Evolutionary conservation across 2,329 filamentous ascomycete species (phyloP).

Genomic region (Reticulascus tulasneorum): DNA sequence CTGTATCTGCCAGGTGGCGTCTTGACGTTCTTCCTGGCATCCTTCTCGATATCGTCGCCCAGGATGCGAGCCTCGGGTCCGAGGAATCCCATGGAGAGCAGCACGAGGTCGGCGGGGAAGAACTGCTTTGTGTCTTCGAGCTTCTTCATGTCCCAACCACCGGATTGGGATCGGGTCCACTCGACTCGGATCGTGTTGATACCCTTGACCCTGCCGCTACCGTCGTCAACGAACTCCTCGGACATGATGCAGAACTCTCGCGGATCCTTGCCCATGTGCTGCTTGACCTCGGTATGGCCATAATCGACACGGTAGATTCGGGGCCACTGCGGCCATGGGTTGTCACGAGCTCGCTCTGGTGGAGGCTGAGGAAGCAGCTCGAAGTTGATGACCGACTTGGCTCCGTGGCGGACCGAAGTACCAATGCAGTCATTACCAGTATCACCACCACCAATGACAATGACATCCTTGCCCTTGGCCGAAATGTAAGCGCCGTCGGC

Average conservation of each 20-base stretch:
- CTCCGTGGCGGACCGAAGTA: slow-evolving; percentile 90
- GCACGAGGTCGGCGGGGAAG: slow-evolving; percentile 92
- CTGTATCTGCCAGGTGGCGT: slow-evolving; percentile 81
- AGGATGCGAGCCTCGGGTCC: slow-evolving; percentile 87
- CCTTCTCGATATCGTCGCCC: slow-evolving; percentile 84
- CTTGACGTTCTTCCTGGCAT: slow-evolving; percentile 93
- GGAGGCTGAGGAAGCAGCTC: slow-evolving; percentile 92
- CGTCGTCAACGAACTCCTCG: slow-evolving; percentile 91
- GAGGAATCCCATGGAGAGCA: slow-evolving; percentile 96
- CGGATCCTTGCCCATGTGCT: slow-evolving; percentile 92
- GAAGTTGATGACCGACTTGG: slow-evolving; percentile 95
- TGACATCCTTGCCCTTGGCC: slow-evolving; percentile 91
- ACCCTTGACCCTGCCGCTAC: slow-evolving; percentile 81
- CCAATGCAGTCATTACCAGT: slow-evolving; percentile 98
- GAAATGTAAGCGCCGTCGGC: slow-evolving; percentile 83
- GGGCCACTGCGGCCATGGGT: slow-evolving; percentile 98
- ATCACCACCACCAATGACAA: slow-evolving; percentile 96
- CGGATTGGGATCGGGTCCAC: slow-evolving; percentile 85
- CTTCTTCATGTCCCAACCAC: slow-evolving; percentile 99
- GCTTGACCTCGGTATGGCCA: slow-evolving; percentile 91
- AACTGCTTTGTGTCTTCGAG: slow-evolving; percentile 89
- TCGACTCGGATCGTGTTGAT: slow-evolving; percentile 95
- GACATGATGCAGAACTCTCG: slow-evolving; percentile 99
- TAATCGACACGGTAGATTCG: slow-evolving; percentile 98
- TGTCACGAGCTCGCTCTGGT: slow-evolving; percentile 83